phyloP scores from a whole-genome alignment of 768 basidiomycete species.

The Tulasnella sp. region DNA sequence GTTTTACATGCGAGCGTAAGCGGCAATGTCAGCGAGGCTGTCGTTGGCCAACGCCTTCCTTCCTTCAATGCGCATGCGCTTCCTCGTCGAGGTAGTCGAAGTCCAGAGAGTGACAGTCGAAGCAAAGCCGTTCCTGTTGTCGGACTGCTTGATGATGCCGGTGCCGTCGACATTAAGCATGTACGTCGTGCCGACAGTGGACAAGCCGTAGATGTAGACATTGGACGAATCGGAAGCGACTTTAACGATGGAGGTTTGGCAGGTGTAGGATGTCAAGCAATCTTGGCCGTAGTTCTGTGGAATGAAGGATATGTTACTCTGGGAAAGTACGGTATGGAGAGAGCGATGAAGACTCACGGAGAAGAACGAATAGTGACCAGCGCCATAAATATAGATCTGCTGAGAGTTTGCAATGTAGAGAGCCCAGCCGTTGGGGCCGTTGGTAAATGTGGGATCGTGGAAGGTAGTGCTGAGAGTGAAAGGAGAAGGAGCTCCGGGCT shows the following conservation, averaged over 20 bases:
- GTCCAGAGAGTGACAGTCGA: constrained; percentile 12
- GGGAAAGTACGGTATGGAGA: neutral
- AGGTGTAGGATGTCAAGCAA: constrained; percentile 41
- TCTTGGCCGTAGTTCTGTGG: constrained; percentile 45
- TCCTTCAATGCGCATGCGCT: constrained; percentile 12
- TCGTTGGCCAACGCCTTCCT: neutral
- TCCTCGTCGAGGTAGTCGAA: constrained; percentile 5
- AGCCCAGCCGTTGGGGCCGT: constrained; percentile 46
- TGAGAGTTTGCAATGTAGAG: constrained; percentile 45
- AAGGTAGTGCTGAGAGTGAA: constrained; percentile 40
- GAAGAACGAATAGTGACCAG: constrained; percentile 66
- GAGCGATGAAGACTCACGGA: constrained; percentile 31
- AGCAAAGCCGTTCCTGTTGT: constrained; percentile 43
- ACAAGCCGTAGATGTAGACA: constrained; percentile 48
- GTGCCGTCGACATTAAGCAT: constrained; percentile 45
- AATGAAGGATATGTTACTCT: neutral
- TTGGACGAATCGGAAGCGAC: constrained; percentile 42
- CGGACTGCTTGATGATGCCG: constrained; percentile 43
- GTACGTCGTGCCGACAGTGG: constrained; percentile 48
- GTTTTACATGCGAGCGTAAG: neutral
- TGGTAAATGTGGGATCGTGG: constrained; percentile 48
- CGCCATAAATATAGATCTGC: constrained; percentile 58
- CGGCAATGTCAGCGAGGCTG: neutral
- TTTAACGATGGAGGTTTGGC: constrained; percentile 52
- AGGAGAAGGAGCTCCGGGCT: constrained; percentile 48